Percentiles rank a stretch among this genome's conserved stretches.
Evolutionary conservation across 352 stramenopile genomes (phyloP).

Genomic region (Phytophthora syringae): DNA sequence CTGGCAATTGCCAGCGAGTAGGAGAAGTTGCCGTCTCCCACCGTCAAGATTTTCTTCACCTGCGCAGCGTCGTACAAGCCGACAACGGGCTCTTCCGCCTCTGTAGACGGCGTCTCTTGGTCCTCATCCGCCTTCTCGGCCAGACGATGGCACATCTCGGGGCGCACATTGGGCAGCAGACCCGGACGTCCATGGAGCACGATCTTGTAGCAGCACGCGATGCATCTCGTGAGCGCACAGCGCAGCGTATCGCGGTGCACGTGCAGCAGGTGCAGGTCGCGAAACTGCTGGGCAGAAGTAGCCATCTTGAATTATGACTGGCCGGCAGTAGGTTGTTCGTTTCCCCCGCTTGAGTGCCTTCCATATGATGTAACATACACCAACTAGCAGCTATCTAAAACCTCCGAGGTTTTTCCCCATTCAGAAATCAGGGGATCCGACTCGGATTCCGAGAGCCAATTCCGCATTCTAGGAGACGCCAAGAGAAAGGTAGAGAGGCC

Average conservation of each 20-base stretch:
- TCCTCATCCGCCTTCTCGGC: slow-evolving; percentile 1
- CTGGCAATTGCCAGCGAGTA: slow-evolving; percentile 93
- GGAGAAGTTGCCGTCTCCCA: slow-evolving; percentile 97
- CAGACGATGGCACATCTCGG: slow-evolving; percentile 78
- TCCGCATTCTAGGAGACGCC: slow-evolving; percentile 10
- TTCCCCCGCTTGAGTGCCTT: slow-evolving; percentile 7
- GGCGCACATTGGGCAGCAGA: slow-evolving; percentile 75
- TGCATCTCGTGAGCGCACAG: slow-evolving; percentile 75
- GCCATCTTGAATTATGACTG: slow-evolving; percentile 22
- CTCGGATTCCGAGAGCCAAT: background rate
- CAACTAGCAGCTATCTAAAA: slow-evolving; percentile 8
- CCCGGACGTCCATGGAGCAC: slow-evolving; percentile 63
- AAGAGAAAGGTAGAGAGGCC: too few species aligned
- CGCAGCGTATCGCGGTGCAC: slow-evolving; percentile 72
- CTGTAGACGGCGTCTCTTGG: background rate
- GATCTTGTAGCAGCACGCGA: slow-evolving; percentile 91
- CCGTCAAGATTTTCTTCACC: slow-evolving; percentile 80
- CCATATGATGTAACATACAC: slow-evolving; percentile 12
- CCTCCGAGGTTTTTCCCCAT: slow-evolving; percentile 13
- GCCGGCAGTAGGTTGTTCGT: background rate
- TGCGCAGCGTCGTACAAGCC: slow-evolving; percentile 65
- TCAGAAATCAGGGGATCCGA: slow-evolving; percentile 24
- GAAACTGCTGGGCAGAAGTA: slow-evolving; percentile 34
- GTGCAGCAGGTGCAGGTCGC: slow-evolving; percentile 61
- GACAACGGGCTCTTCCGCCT: slow-evolving; percentile 25